Evolutionary conservation across 495 filamentous ascomycete species (phyloP), one percentile per base, ranked within the genome.

Genomic region (Hypoxylon intermedium): DNA sequence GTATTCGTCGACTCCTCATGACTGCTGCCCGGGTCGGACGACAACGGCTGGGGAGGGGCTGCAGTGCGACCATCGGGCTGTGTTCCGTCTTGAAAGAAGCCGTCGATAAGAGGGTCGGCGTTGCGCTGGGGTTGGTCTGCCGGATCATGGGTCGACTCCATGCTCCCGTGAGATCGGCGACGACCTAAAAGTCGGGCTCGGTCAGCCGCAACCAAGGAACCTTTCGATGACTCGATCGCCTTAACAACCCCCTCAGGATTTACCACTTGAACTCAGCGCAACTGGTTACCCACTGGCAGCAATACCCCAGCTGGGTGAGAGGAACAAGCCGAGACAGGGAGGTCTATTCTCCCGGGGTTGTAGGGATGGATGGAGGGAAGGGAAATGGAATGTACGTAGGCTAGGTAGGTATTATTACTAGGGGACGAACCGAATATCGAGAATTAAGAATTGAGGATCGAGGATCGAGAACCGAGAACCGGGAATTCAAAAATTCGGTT

Each of bases 161-260:
- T 67, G 31, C 31, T 62, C 40, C 19, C 12, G 47, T 26, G 6
- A 58, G 18, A 44, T 28, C 33, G 53, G 23, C 28, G 23, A 52
- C 36, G 58, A 63, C 58, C 53, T 62, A 50, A 51, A 49, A 67
- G 63, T 46, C 63, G 49, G 49, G 43, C 21, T 37, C 40, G 37
- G 19, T 42, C 42, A 36, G 54, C 23, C 33, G 18, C 48, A 12
- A 52, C 42, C 23, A 5, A 16, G 9, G 13, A 53, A 12, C 19
- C 21, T 11, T 6, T 13, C 18, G 13, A 26, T 13, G n/a, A n/a
- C 30, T 30, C 12, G n/a, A 37, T 36, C 48, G 33, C 19, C 23
- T 30, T n/a, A 11, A 50, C 21, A 20, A 44, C 48, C 36, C 23
- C 46, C 33, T 58, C 41, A 3, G 7, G 2, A 34, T 28, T 38